phyloP scores from a whole-genome alignment of 106 monocot species.

The Acanthochlamys bracteata region DNA sequence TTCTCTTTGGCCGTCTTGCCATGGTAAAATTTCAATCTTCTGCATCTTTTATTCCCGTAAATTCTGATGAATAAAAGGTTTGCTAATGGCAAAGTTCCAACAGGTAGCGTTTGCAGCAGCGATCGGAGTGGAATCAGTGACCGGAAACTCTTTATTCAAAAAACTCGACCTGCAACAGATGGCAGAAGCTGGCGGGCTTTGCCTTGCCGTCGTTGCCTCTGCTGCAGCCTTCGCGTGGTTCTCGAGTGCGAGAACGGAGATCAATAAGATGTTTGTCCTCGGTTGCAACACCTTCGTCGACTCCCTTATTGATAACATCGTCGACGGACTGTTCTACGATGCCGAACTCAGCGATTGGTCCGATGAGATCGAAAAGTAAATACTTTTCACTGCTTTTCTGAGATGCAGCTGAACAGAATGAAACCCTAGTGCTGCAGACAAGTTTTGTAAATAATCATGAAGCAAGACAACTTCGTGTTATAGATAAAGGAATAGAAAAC shows the following conservation, averaged over 20 bases:
- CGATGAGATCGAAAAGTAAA: constrained; percentile 18
- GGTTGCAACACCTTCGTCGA: constrained; percentile 87
- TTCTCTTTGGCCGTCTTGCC: constrained; percentile 83
- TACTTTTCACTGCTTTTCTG: background rate
- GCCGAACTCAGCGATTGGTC: constrained; percentile 55
- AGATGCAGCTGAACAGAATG: too few relatives aligned
- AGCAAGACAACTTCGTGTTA: too few relatives aligned
- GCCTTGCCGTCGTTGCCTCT: constrained; percentile 45
- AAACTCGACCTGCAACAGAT: constrained; percentile 75
- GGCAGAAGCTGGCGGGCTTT: constrained; percentile 57
- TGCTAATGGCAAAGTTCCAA: background rate
- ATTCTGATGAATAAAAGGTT: background rate
- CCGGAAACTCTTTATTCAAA: constrained; percentile 82
- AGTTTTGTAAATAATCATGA: too few relatives aligned
- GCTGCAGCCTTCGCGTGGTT: constrained; percentile 70
- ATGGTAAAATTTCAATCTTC: constrained; percentile 40
- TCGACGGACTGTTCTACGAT: constrained; percentile 82
- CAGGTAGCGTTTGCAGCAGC: constrained; percentile 75
- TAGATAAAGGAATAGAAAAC: too few relatives aligned
- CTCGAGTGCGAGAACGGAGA: constrained; percentile 48
- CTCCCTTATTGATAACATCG: constrained; percentile 76
- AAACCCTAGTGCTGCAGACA: too few relatives aligned
- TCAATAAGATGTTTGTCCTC: constrained; percentile 55
- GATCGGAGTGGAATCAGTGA: constrained; percentile 51
- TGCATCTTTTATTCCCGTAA: background rate